Conservation (phyloP, 2,329 filamentous ascomycete genomes). For the Chaetomiaceae sp. region DNA sequence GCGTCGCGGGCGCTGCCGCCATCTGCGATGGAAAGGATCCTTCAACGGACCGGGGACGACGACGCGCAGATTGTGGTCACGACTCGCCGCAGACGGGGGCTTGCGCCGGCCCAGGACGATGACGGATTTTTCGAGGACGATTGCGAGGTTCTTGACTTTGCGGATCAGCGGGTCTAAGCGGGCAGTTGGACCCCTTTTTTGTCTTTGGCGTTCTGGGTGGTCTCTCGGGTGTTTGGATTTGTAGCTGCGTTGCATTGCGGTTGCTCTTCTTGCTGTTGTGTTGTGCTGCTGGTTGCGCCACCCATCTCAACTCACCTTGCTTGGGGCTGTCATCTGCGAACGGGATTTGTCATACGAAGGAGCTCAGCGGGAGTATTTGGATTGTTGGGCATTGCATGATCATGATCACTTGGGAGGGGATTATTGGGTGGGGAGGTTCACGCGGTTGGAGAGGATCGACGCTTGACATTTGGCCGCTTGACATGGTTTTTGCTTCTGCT, state of each 20-base stretch:
- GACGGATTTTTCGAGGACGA: slow-evolving; percentile 89
- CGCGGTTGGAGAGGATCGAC: too few species aligned
- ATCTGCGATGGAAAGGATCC: slow-evolving; percentile 59
- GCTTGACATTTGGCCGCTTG: too few species aligned
- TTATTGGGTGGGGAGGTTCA: too few species aligned
- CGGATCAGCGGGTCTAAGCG: slow-evolving; percentile 57
- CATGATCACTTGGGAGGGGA: too few species aligned
- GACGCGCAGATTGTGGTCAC: slow-evolving; percentile 79
- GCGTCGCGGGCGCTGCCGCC: slow-evolving; percentile 56
- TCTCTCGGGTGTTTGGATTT: not conserved
- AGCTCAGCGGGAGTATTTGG: too few species aligned
- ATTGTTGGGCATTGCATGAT: too few species aligned
- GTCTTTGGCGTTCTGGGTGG: not conserved
- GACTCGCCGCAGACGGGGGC: slow-evolving; percentile 63
- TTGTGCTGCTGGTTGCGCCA: not conserved
- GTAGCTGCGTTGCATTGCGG: not conserved
- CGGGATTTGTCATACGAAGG: too few species aligned
- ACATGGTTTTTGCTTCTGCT: too few species aligned
- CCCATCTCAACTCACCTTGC: too few species aligned
- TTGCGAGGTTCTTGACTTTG: slow-evolving; percentile 86
- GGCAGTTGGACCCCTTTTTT: not conserved
- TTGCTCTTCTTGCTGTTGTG: too few species aligned
- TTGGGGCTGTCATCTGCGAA: too few species aligned
- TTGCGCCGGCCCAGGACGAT: slow-evolving; percentile 51
- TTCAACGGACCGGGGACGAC: slow-evolving; percentile 52